Percentiles rank a stretch among this genome's conserved stretches.
Conservation (phyloP, 208 protist genomes). For the Trypanosoma platydactyli region DNA sequence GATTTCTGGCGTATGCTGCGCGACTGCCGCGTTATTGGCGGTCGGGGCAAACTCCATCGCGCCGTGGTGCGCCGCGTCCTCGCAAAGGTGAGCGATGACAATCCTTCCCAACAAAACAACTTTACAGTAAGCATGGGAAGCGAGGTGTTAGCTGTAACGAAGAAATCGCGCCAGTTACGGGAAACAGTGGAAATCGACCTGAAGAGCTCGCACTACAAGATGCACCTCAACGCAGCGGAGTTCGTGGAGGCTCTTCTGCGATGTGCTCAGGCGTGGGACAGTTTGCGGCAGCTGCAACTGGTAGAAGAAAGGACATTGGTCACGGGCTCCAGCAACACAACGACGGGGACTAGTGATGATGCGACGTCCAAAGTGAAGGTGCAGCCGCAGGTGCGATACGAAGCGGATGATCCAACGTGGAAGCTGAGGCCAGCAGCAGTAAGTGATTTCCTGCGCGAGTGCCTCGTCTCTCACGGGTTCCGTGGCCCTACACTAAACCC, state of each 20-base stretch:
- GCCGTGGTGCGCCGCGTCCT: slow-evolving; percentile 58
- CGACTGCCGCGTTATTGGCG: slow-evolving; percentile 53
- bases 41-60: slow-evolving; percentile 54
- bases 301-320: slow-evolving; percentile 12
- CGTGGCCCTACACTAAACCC: slow-evolving; percentile 32
- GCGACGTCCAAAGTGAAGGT: neutral
- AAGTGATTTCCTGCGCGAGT: slow-evolving; percentile 43
- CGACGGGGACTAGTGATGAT: neutral
- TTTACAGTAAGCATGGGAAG: neutral
- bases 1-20: slow-evolving; percentile 65
- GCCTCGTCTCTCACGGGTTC: slow-evolving; percentile 47
- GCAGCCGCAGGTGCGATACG: slow-evolving; percentile 26
- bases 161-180: slow-evolving; percentile 32
- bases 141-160: neutral
- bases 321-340: neutral
- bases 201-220: slow-evolving; percentile 40
- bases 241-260: slow-evolving; percentile 71
- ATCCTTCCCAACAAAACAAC: too few relatives aligned
- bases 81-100: slow-evolving; percentile 34
- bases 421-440: slow-evolving; percentile 43
- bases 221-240: slow-evolving; percentile 57
- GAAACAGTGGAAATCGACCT: slow-evolving; percentile 67
- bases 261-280: slow-evolving; percentile 71
- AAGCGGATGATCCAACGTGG: slow-evolving; percentile 33
- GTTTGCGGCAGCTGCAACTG: slow-evolving; percentile 32